A percentile compares a stretch with the other conserved stretches of the same genome.
Conservation (phyloP, 768 basidiomycete species). For the Termitomyces bulborhizus region DNA sequence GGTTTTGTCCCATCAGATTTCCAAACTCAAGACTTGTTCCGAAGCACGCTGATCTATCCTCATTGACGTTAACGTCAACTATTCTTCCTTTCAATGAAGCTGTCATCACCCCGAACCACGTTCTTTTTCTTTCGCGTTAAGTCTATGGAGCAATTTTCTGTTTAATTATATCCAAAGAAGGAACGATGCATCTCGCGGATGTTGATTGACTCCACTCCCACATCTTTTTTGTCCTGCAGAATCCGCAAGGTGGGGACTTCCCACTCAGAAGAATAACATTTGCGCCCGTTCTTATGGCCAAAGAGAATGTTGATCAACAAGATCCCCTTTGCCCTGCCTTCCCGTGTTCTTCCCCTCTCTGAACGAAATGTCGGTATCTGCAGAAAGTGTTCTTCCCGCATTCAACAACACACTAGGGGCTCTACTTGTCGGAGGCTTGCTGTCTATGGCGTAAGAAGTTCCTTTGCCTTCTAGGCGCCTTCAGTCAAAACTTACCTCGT, state of each 20-base stretch:
- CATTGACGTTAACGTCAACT: background rate
- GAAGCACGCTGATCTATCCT: background rate
- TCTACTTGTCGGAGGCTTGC: constrained; percentile 45
- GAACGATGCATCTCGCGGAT: background rate
- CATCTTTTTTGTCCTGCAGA: background rate
- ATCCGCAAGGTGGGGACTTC: background rate
- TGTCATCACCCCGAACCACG: background rate
- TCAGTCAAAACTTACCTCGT: background rate
- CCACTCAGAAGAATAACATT: background rate
- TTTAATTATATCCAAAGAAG: background rate
- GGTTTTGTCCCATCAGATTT: background rate
- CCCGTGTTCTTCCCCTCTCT: background rate
- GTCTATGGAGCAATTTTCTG: background rate
- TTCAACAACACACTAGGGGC: constrained; percentile 51
- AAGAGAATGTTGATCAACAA: background rate
- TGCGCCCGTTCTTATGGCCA: background rate
- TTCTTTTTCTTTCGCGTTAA: background rate
- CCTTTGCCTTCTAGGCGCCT: background rate
- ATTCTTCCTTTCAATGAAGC: background rate
- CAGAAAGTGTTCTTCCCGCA: constrained; percentile 14
- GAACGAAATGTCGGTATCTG: constrained; percentile 10
- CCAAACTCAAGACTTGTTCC: background rate
- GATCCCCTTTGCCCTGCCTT: background rate
- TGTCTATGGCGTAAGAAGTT: constrained; percentile 43
- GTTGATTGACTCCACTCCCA: background rate